Evolutionary conservation across 345 rosid genomes (phyloP).

Genomic region (Combretum micranthum): DNA sequence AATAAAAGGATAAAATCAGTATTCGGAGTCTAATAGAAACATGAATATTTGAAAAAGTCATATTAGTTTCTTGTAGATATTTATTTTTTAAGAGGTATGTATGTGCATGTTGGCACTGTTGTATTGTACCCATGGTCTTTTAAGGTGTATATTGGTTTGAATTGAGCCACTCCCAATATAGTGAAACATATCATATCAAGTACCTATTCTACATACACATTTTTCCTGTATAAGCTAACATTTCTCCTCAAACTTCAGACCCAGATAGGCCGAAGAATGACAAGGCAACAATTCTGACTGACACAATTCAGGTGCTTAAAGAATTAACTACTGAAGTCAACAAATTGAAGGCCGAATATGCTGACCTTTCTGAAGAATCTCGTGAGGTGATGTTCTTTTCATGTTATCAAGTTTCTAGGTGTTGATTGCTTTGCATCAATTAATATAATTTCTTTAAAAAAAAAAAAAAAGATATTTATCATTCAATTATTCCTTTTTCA

Average conservation of each 20-base stretch:
- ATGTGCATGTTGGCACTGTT: too few relatives aligned
- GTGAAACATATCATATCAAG: too few relatives aligned
- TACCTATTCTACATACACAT: background rate
- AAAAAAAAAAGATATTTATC: too few relatives aligned
- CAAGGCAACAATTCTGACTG: slow-evolving; percentile 56
- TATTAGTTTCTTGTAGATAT: too few relatives aligned
- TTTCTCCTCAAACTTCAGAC: slow-evolving; percentile 29
- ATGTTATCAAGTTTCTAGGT: slow-evolving; percentile 2
- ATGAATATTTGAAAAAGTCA: too few relatives aligned
- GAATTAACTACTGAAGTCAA: slow-evolving; percentile 58
- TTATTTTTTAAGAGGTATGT: too few relatives aligned
- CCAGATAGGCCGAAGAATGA: slow-evolving; percentile 72
- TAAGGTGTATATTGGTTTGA: too few relatives aligned
- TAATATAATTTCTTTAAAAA: background rate
- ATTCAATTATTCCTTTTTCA: background rate
- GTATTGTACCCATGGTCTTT: too few relatives aligned
- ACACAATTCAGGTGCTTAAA: slow-evolving; percentile 48
- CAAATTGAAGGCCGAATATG: slow-evolving; percentile 41
- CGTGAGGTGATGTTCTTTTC: slow-evolving; percentile 39
- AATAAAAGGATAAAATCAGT: too few relatives aligned
- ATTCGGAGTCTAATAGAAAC: too few relatives aligned
- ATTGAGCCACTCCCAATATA: too few relatives aligned
- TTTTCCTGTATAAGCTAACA: background rate
- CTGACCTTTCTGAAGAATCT: slow-evolving; percentile 61
- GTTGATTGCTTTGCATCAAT: background rate